Conservation (phyloP, 306 rosid genomes). For the Medicago lupulina region DNA sequence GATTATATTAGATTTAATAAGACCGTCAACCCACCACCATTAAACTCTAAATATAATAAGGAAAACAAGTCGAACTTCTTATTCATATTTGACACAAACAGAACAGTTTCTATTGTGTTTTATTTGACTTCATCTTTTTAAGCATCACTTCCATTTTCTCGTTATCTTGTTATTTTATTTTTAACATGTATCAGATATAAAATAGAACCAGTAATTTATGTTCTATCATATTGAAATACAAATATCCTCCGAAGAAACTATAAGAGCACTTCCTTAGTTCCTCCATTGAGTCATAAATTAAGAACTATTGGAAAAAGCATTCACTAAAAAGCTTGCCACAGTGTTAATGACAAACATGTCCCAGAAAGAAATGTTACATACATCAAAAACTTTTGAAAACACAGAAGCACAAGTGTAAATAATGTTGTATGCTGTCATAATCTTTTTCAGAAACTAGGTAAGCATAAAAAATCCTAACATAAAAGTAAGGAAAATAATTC, state of each 20-base stretch:
- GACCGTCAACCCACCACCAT: too few relatives aligned
- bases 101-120: background rate
- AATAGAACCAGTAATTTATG: background rate
- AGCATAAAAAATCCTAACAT: constrained; percentile 4
- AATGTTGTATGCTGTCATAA: background rate
- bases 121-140: background rate
- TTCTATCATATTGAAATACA: too few relatives aligned
- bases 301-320: background rate
- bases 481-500: constrained; percentile 12
- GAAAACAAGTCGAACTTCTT: too few relatives aligned
- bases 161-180: too few relatives aligned
- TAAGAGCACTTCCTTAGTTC: too few relatives aligned
- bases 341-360: background rate
- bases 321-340: background rate
- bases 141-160: too few relatives aligned
- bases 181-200: background rate
- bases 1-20: too few relatives aligned
- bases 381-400: constrained; percentile 4
- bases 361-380: constrained; percentile 14
- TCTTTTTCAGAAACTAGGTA: constrained; percentile 32
- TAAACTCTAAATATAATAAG: too few relatives aligned
- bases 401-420: constrained; percentile 5
- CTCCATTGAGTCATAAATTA: too few relatives aligned
- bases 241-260: too few relatives aligned
- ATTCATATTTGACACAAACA: too few relatives aligned